Base-by-base conservation (phyloP, 148 eudicot species). In the Spergularia bocconei region DNA sequence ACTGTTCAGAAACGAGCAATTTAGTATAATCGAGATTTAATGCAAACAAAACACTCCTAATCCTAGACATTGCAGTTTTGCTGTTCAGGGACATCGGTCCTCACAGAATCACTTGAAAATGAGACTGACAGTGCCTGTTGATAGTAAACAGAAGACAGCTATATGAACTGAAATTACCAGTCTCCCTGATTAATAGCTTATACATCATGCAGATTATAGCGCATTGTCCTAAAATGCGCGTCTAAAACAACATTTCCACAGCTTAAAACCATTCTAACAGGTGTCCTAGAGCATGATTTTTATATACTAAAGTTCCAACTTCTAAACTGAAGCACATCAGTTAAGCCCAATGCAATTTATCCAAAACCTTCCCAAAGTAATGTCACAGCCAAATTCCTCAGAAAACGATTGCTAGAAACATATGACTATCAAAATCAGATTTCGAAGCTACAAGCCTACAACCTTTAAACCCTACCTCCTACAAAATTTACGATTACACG, bases 1-100 rank as follows among this genome's bases (percentile, higher is more conserved):
- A 72, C 98, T 94, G 85, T 47, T 61, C 50, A 10, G 13, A 64
- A 72, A 38, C 61, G 6, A 52, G 72, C 47, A 52, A 52, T 10
- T 47, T 68, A 69, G 60, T 8, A 14, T 3, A 7, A 16, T 25
- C 21, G 14, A 52, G 20, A 4, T 16, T 29, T 69, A 69, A 15
- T 23, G n/a, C 58, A 52, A 53, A 29, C 33, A 17, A 38, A n/a
- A 47, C n/a, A 38, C 50, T 38, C 68, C 12, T 16, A 47, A 3
- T 14, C 69, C 13, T 41, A 39, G 16, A 47, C 54, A 67, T 67
- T 47, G 70, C 55, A 48, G 19, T 67, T 19, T 4, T 67, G 55
- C 55, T 19, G 14, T 21, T 29, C 7, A 20, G 23, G 13, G n/a
- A 64, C 68, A 44, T 6, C 23, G 15, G 13, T 19, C 53, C 41